phyloP scores from a whole-genome alignment of 192 early-diverging fungal species.

The Spizellomyces punctatus region DNA sequence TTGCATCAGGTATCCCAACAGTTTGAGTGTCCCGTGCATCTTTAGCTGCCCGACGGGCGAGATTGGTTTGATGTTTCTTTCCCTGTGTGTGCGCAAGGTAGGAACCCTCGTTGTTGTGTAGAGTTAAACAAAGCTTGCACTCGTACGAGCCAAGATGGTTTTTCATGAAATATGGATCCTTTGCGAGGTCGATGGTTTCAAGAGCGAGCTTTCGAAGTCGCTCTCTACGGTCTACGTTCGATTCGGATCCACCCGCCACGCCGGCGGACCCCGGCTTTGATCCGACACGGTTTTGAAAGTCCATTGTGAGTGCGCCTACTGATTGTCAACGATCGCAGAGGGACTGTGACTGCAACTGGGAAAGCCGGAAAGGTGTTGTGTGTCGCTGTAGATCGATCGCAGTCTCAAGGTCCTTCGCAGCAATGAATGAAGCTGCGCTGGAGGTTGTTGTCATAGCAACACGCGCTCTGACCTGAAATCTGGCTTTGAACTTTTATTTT shows the following conservation, averaged over 20 bases:
- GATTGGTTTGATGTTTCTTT: constrained; percentile 96
- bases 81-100: constrained; percentile 98
- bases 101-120: constrained; percentile 89
- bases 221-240: constrained; percentile 91
- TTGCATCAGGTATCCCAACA: constrained; percentile 26
- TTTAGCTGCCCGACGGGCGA: constrained; percentile 83
- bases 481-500: no score
- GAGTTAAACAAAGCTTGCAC: constrained; percentile 60
- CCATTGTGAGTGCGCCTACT: constrained; percentile 6
- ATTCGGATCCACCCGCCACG: constrained; percentile 79
- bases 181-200: constrained; percentile 94
- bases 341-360: no score
- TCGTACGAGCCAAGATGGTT: constrained; percentile 64
- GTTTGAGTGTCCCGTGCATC: constrained; percentile 62
- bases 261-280: constrained; percentile 89
- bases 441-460: no score
- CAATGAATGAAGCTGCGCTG: no score
- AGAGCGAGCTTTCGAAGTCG: constrained; percentile 92
- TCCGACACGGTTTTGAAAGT: constrained; percentile 77
- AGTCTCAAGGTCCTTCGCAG: no score
- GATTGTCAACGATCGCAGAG: background rate
- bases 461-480: no score
- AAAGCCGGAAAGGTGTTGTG: no score
- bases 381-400: no score
- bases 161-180: constrained; percentile 98